phyloP scores from a whole-genome alignment of 179 eudicot species.

The Spinacia oleracea region DNA sequence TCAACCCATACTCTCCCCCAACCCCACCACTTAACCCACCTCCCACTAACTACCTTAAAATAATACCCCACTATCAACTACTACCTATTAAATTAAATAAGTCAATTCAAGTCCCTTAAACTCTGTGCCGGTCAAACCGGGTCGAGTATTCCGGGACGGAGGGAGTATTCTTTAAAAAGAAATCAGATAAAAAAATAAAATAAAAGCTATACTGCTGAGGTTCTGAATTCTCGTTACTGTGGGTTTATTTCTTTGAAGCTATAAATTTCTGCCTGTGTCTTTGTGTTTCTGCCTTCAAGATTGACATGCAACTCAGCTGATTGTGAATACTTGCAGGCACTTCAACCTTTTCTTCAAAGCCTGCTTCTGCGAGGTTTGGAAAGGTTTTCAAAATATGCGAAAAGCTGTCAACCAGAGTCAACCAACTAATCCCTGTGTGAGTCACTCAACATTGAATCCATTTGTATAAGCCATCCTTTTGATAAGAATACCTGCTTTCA shows the following conservation, averaged over 20 bases:
- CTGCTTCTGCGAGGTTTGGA: slow-evolving; percentile 72
- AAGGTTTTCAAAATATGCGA: slow-evolving; percentile 69
- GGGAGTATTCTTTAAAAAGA: no score
- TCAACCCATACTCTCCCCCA: no score
- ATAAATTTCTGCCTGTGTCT: background rate
- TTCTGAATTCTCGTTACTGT: background rate
- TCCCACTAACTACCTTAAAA: no score
- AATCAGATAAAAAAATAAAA: no score
- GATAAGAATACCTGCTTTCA: background rate
- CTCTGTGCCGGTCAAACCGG: no score
- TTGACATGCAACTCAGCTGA: background rate
- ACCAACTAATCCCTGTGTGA: slow-evolving; percentile 34
- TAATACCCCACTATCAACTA: no score
- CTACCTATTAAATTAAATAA: no score
- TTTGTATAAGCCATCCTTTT: background rate
- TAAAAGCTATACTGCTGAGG: no score
- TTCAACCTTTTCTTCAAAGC: slow-evolving; percentile 80
- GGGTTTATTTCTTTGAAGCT: background rate
- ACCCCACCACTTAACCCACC: no score
- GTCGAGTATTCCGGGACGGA: no score
- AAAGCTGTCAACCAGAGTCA: slow-evolving; percentile 42
- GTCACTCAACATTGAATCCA: background rate
- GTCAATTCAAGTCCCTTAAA: no score
- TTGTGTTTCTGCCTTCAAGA: background rate
- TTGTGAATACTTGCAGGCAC: slow-evolving; percentile 47